Percentiles rank a stretch among this genome's conserved stretches.
These are phyloP conservation scores for Micromonas pusilla DNA, from an alignment of 139 green algal genomes.

Conservation along the genomic window DNA sequence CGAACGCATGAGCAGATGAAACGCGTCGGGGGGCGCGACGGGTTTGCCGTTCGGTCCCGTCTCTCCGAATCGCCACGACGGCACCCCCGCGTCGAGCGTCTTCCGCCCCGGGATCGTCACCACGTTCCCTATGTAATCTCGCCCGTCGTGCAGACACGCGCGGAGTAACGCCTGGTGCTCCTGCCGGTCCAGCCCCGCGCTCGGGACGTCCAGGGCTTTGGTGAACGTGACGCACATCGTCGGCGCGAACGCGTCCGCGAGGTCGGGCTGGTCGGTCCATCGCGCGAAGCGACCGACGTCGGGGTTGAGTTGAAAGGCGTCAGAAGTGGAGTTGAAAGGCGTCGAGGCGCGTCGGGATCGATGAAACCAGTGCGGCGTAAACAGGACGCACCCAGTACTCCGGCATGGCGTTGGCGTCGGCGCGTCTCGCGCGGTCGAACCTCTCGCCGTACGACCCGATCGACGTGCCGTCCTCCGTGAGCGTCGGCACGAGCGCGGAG, in stretches of 20 bases:
- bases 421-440: not conserved
- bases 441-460: not conserved
- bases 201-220: not conserved
- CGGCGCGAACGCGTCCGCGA: not conserved
- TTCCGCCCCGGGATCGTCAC: not conserved
- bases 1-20: not conserved
- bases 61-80: not conserved
- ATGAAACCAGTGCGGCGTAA: too few relatives aligned
- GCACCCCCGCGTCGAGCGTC: not conserved
- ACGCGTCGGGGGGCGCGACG: too few relatives aligned
- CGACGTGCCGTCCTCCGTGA: not conserved
- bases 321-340: too few relatives aligned
- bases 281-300: too few relatives aligned
- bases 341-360: too few relatives aligned
- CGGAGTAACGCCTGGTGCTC: not conserved
- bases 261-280: too few relatives aligned
- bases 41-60: not conserved
- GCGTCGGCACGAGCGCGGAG: not conserved
- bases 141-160: not conserved
- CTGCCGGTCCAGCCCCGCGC: not conserved
- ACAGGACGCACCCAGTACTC: too few relatives aligned
- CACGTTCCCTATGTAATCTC: not conserved
- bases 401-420: too few relatives aligned
- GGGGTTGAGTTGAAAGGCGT: too few relatives aligned
- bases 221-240: not conserved